These are phyloP conservation scores for Pterocarpus macrocarpus DNA, from an alignment of 306 rosid genomes.

Conservation along the genomic window DNA sequence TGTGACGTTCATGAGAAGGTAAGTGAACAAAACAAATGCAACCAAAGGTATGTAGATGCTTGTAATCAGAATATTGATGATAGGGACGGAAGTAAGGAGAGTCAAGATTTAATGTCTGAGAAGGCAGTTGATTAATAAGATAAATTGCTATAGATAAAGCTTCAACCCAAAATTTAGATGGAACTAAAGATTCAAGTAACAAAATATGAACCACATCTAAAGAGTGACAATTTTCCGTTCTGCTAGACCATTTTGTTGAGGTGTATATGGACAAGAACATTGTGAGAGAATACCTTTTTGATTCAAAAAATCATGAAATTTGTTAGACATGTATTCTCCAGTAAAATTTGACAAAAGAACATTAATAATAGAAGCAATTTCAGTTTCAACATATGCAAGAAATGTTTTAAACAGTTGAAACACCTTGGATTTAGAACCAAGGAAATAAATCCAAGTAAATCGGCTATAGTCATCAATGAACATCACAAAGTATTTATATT, in stretches of 20 bases:
- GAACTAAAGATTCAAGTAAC: not conserved
- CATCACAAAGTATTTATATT: not conserved
- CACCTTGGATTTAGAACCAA: not conserved
- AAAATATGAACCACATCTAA: not conserved
- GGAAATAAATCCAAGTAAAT: constrained; percentile 12
- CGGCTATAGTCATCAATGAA: constrained; percentile 11
- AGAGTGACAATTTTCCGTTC: not conserved
- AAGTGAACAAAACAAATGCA: not conserved
- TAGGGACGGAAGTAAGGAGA: not conserved
- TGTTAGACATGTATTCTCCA: not conserved
- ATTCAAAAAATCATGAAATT: not conserved
- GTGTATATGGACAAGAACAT: not conserved
- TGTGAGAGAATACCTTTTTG: too few species aligned
- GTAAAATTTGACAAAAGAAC: not conserved
- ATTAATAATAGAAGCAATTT: not conserved
- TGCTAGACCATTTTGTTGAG: not conserved
- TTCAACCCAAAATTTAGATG: not conserved
- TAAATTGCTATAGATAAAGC: not conserved
- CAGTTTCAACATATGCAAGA: constrained; percentile 7
- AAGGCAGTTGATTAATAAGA: constrained; percentile 1
- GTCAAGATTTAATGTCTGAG: not conserved
- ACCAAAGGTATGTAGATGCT: not conserved
- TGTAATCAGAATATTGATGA: not conserved
- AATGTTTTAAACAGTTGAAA: not conserved
- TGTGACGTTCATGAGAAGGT: too few species aligned